Conservation (phyloP, 495 filamentous ascomycete species). For the Sabuloglossum arenarium region DNA sequence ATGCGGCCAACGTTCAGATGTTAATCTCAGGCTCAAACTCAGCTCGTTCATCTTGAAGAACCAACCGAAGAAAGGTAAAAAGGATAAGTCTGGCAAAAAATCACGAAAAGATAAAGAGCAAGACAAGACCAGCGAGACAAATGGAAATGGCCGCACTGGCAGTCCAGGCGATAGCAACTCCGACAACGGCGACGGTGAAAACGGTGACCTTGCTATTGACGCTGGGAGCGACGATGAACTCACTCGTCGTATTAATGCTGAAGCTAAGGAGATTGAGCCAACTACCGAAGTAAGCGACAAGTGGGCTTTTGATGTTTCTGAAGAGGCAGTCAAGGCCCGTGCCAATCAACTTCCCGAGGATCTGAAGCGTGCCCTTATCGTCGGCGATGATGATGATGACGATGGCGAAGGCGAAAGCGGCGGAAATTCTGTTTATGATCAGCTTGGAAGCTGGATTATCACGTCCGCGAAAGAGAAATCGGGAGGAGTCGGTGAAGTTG, state of each 20-base stretch:
- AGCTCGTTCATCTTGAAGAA: slow-evolving; percentile 96
- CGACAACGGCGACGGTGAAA: slow-evolving; percentile 49
- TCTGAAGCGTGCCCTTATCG: slow-evolving; percentile 69
- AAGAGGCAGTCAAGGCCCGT: slow-evolving; percentile 85
- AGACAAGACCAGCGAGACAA: slow-evolving; percentile 33
- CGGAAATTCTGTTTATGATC: slow-evolving; percentile 66
- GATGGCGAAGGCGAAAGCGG: slow-evolving; percentile 61
- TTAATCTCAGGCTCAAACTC: slow-evolving; percentile 85
- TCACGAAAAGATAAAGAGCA: slow-evolving; percentile 50
- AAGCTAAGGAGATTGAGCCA: slow-evolving; percentile 52
- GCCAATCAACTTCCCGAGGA: slow-evolving; percentile 76
- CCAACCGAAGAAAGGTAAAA: slow-evolving; percentile 82
- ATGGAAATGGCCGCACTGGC: slow-evolving; percentile 42
- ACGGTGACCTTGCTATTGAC: slow-evolving; percentile 46
- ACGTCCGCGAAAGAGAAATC: slow-evolving; percentile 44
- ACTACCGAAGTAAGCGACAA: slow-evolving; percentile 52
- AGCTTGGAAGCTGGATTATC: slow-evolving; percentile 82
- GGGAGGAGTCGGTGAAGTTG: slow-evolving; percentile 51
- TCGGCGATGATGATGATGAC: slow-evolving; percentile 68
- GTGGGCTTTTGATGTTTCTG: slow-evolving; percentile 90
- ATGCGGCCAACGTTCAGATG: slow-evolving; percentile 77
- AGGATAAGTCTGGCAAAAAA: slow-evolving; percentile 82
- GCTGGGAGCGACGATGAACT: slow-evolving; percentile 84
- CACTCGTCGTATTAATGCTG: slow-evolving; percentile 70
- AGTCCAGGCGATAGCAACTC: slow-evolving; percentile 58